Evolutionary conservation across 2,329 filamentous ascomycete species (phyloP), one percentile per base, ranked within the genome.

Genomic region (Ilyonectria mors-panacis): DNA sequence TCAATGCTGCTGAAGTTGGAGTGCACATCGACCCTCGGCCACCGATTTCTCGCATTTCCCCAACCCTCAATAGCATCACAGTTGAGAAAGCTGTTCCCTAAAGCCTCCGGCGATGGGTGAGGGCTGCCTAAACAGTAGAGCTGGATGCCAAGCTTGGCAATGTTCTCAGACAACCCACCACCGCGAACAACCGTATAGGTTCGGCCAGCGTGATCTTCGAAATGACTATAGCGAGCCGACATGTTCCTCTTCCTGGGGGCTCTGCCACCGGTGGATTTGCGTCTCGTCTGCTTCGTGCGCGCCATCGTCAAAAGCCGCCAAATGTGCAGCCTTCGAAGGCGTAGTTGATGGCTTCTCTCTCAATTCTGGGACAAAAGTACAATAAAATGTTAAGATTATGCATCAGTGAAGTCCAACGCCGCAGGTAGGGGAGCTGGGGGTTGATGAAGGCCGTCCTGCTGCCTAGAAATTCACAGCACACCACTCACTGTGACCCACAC

Each of bases 191-290:
- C 61, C 28, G 60, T 37, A 26, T 72, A 70, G 2, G 21, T 44
- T 9, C 48, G 50, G 8, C 58, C 58, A 4, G 39, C 13, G 10
- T 72, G 61, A n/a, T 70, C 66, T 15, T 47, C 93, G 88, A 61
- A 66, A 13, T 61, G 17, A 17, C 19, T n/a, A 28, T 48, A 23
- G n/a, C 2, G 30, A 44, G 47, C 5, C 23, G 8, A 12, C 17
- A 7, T n/a, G 8, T 3, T 9, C 15, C 6, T 2, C 28, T 19
- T 51, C 17, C 28, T 9, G 26, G 48, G 48, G 2, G 28, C 48
- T 13, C 13, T 51, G 26, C 47, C 47, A 33, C 26, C 26, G 19
- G 19, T 12, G 7, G 47, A 51, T 19, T 51, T 51, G 28, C 48
- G 28, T 8, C 9, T 4, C 10, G 28, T 4, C 6, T 2, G 26